Percentiles rank a stretch among this genome's conserved stretches.
phyloP scores from a whole-genome alignment of 192 early-diverging fungal species.

The Glomus cerebriforme region DNA sequence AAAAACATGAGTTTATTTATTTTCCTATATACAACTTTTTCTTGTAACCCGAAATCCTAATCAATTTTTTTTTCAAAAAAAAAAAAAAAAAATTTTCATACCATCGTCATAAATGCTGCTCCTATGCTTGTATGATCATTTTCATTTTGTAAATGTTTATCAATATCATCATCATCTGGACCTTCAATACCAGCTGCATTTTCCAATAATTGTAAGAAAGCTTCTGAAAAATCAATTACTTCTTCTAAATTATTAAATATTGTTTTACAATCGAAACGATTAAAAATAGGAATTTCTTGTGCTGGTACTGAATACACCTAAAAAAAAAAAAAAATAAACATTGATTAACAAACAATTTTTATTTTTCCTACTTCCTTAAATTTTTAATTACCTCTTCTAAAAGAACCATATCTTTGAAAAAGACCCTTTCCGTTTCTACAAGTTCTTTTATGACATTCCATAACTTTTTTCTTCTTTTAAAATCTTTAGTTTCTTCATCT shows the following conservation, averaged over 20 bases:
- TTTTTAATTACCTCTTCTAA: slow-evolving; percentile 11
- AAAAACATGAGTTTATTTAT: not conserved
- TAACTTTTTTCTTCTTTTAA: slow-evolving; percentile 15
- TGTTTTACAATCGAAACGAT: slow-evolving; percentile 62
- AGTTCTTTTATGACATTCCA: slow-evolving; percentile 33
- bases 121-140: slow-evolving; percentile 47
- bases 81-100: no score
- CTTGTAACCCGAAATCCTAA: no score
- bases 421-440: slow-evolving; percentile 26
- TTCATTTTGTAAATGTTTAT: slow-evolving; percentile 30
- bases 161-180: slow-evolving; percentile 32
- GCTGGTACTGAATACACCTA: slow-evolving; percentile 31
- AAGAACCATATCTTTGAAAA: slow-evolving; percentile 23
- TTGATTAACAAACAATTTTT: no score
- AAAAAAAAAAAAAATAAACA: not conserved
- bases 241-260: slow-evolving; percentile 81
- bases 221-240: slow-evolving; percentile 66
- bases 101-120: slow-evolving; percentile 55
- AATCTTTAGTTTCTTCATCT: slow-evolving; percentile 1
- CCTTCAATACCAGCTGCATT: slow-evolving; percentile 50
- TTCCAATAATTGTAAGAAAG: slow-evolving; percentile 67
- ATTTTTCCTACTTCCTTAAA: no score
- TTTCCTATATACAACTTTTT: no score
- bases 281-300: slow-evolving; percentile 43
- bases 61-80: slow-evolving; percentile 27